These are phyloP conservation scores for Persicaria tinctoria DNA, from an alignment of 148 eudicot genomes.

Conservation along the genomic window DNA sequence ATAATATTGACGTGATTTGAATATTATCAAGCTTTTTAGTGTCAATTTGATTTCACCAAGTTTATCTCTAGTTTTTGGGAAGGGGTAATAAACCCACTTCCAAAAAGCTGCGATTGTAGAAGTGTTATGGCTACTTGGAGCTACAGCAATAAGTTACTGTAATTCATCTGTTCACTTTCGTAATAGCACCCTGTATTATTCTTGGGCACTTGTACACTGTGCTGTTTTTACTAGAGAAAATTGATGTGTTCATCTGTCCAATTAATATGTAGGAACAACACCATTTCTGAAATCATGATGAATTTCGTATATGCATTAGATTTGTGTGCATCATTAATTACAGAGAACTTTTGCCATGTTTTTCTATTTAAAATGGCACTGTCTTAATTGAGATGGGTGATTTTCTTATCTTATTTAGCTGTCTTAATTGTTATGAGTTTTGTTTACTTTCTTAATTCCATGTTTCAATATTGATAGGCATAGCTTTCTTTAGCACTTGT, in stretches of 20 bases:
- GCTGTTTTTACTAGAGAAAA: not conserved
- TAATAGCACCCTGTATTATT: not conserved
- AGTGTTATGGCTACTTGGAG: constrained; percentile 2
- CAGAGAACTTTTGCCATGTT: no score
- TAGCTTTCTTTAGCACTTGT: not conserved
- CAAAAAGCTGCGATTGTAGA: not conserved
- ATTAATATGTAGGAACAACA: not conserved
- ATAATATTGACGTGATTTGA: not conserved
- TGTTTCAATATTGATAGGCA: not conserved
- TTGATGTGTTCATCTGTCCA: not conserved
- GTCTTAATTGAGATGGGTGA: not conserved
- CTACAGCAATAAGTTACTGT: not conserved
- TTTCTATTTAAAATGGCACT: not conserved
- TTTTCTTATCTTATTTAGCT: not conserved
- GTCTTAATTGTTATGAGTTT: no score
- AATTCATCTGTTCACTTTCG: not conserved
- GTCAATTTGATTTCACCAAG: not conserved
- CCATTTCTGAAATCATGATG: not conserved
- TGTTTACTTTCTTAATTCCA: not conserved
- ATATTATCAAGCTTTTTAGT: not conserved
- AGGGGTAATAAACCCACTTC: not conserved
- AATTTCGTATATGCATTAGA: not conserved
- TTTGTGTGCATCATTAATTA: not conserved
- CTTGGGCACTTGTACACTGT: not conserved
- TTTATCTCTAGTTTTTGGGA: not conserved